A percentile compares a stretch with the other conserved stretches of the same genome.
Conservation (phyloP, 2,329 filamentous ascomycete genomes). For the Cercospora sp. region DNA sequence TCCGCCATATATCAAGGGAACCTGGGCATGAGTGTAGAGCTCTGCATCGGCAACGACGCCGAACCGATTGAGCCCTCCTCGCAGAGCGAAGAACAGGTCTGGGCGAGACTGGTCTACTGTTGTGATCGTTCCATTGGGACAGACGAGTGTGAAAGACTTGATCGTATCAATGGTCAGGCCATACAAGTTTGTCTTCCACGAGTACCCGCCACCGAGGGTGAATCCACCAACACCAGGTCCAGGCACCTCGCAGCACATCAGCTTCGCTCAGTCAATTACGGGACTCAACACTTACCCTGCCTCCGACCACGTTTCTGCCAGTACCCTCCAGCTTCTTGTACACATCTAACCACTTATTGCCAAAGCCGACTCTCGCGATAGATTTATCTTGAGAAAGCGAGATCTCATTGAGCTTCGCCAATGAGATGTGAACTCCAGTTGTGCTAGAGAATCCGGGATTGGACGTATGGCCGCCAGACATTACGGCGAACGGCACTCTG, state of each 20-base stretch:
- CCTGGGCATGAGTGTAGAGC: slow-evolving; percentile 6
- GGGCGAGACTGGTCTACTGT: slow-evolving; percentile 4
- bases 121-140: slow-evolving; percentile 14
- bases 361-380: slow-evolving; percentile 12
- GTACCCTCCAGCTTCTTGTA: slow-evolving; percentile 16
- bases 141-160: slow-evolving; percentile 6
- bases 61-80: slow-evolving; percentile 15
- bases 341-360: slow-evolving; percentile 15
- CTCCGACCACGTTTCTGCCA: slow-evolving; percentile 17
- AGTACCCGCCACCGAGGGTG: slow-evolving; percentile 16
- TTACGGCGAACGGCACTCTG: slow-evolving; percentile 13
- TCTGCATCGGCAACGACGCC: slow-evolving; percentile 13
- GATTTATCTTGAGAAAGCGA: slow-evolving; percentile 5
- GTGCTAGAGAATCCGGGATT: slow-evolving; percentile 21
- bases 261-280: not conserved
- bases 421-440: slow-evolving; percentile 15
- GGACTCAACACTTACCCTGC: not conserved
- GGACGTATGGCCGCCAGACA: slow-evolving; percentile 14
- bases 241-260: slow-evolving; percentile 6
- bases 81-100: slow-evolving; percentile 17
- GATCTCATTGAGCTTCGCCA: slow-evolving; percentile 14
- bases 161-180: slow-evolving; percentile 15
- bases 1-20: slow-evolving; percentile 13
- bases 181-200: slow-evolving; percentile 18
- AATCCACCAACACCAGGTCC: slow-evolving; percentile 20